Evolutionary conservation across 805 yeast genomes (phyloP).

Genomic region (Saccharomyces eubayanus): DNA sequence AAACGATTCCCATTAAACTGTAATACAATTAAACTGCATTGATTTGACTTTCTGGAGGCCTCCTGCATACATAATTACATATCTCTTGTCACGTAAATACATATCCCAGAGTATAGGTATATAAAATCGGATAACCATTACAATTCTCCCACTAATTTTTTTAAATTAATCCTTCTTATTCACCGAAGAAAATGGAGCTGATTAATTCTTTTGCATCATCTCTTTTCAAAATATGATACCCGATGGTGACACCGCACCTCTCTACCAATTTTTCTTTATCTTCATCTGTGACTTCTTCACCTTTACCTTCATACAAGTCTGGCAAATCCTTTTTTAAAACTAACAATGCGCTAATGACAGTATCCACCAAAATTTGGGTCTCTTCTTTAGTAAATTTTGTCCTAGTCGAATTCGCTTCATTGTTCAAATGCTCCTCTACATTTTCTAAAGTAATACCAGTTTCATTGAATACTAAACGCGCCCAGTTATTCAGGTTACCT

Average conservation of each 20-base stretch:
- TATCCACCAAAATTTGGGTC: slow-evolving; percentile 39
- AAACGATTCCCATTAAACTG: not conserved
- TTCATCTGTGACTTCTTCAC: slow-evolving; percentile 31
- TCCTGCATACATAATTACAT: not conserved
- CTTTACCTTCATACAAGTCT: slow-evolving; percentile 29
- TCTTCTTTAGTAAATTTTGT: slow-evolving; percentile 38
- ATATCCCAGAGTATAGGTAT: not conserved
- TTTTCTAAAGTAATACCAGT: slow-evolving; percentile 19
- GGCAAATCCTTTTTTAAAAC: slow-evolving; percentile 36
- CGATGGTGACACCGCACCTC: slow-evolving; percentile 54
- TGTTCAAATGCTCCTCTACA: slow-evolving; percentile 6
- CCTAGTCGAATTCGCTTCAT: slow-evolving; percentile 7
- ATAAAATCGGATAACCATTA: slow-evolving; percentile 3
- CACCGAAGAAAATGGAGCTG: slow-evolving; percentile 70
- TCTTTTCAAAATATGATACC: slow-evolving; percentile 41
- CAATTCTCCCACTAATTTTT: slow-evolving; percentile 1
- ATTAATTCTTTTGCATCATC: slow-evolving; percentile 43
- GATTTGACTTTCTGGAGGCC: not conserved
- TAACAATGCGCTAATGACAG: slow-evolving; percentile 48
- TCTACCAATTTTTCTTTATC: slow-evolving; percentile 39
- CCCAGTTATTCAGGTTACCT: slow-evolving; percentile 83
- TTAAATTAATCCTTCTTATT: slow-evolving; percentile 19
- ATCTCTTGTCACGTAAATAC: not conserved
- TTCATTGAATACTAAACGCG: slow-evolving; percentile 44
- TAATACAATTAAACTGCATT: not conserved